Percentiles rank a stretch among this genome's conserved stretches.
Conservation (phyloP, 1,284 basidiomycete genomes). For the Vanrija pseudolonga region DNA sequence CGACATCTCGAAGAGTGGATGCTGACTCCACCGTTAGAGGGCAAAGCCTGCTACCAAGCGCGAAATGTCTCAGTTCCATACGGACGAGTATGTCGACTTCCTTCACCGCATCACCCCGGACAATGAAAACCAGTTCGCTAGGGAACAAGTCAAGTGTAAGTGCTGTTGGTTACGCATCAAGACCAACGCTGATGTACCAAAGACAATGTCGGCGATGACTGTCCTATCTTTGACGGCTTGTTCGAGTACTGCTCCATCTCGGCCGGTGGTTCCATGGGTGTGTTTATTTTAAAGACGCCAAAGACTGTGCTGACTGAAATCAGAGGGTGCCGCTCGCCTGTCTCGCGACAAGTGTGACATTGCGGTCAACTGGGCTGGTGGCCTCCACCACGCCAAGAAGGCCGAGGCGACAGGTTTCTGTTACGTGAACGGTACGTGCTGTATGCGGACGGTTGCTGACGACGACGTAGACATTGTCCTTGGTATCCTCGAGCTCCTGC, state of each 20-base stretch:
- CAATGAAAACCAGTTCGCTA: conserved; percentile 80
- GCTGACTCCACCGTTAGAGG: conserved; percentile 57
- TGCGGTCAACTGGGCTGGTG: conserved; percentile 98
- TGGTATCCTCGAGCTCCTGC: conserved; percentile 88
- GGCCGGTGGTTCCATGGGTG: conserved; percentile 97
- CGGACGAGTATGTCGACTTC: conserved; percentile 91
- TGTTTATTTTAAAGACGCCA: conserved; percentile 25
- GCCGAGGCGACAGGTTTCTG: conserved; percentile 98
- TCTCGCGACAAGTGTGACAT: conserved; percentile 98
- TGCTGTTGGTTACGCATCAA: background rate
- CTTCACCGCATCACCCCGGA: conserved; percentile 76
- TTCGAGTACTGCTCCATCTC: conserved; percentile 99
- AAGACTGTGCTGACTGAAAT: background rate
- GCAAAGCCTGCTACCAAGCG: conserved; percentile 99
- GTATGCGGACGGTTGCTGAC: background rate
- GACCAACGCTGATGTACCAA: conserved; percentile 4
- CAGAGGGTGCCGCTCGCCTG: conserved; percentile 79
- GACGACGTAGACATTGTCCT: conserved; percentile 77
- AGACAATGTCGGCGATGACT: conserved; percentile 92
- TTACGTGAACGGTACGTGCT: conserved; percentile 83
- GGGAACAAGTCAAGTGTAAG: conserved; percentile 94
- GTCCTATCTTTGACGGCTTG: conserved; percentile 95
- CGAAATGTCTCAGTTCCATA: conserved; percentile 94
- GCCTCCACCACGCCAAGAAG: conserved; percentile 97
- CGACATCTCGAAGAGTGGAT: background rate